Percentiles rank a stretch among this genome's conserved stretches.
Conservation (phyloP, 2,329 filamentous ascomycete genomes). For the Knufia petricola region DNA sequence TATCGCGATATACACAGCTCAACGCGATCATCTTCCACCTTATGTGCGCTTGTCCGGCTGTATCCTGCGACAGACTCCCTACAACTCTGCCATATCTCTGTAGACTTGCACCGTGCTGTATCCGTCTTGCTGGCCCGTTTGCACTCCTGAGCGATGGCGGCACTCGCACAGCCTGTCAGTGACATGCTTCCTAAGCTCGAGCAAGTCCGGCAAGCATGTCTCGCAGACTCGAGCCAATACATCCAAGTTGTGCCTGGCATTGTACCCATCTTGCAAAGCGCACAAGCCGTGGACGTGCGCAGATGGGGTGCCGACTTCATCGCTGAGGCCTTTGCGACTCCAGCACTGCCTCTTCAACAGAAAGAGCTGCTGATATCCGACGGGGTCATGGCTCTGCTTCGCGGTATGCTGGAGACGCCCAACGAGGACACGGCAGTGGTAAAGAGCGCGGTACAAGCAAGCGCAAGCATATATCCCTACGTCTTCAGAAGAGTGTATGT, state of each 20-base stretch:
- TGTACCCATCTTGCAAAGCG: constrained; percentile 75
- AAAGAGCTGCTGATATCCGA: constrained; percentile 67
- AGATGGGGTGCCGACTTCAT: constrained; percentile 96
- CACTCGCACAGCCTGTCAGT: constrained; percentile 13
- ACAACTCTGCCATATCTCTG: not conserved
- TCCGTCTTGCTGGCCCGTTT: not conserved
- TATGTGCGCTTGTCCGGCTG: not conserved
- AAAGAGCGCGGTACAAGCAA: constrained; percentile 77
- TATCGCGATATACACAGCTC: too few species aligned
- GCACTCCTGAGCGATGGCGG: constrained; percentile 16
- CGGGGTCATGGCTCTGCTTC: constrained; percentile 67
- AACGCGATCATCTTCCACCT: too few species aligned
- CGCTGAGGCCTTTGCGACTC: constrained; percentile 89
- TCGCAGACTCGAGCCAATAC: constrained; percentile 80
- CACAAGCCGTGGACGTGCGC: constrained; percentile 67
- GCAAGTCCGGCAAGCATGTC: constrained; percentile 78
- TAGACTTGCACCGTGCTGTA: constrained; percentile 7
- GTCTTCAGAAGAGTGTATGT: constrained; percentile 93
- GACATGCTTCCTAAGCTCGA: constrained; percentile 67
- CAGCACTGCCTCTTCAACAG: constrained; percentile 63
- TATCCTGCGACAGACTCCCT: not conserved
- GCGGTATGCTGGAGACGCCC: constrained; percentile 58
- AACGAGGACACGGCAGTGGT: constrained; percentile 70
- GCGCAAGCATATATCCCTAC: constrained; percentile 85
- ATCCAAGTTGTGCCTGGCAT: constrained; percentile 85